phyloP scores from a whole-genome alignment of 768 basidiomycete species.

The Coprinellus aureogranulatus region DNA sequence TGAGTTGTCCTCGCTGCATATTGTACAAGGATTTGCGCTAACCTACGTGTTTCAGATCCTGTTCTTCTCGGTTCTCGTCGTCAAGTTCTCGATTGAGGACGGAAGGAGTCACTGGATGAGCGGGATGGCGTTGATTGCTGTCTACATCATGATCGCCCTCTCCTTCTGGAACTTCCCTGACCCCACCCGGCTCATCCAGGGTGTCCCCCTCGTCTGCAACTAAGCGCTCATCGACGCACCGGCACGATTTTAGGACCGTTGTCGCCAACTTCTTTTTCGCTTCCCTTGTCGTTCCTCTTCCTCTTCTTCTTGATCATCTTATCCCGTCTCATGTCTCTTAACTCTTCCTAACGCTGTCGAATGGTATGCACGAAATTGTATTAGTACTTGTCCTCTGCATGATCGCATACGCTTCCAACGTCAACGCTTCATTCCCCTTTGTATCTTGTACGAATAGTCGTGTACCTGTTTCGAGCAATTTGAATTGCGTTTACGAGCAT shows the following conservation, averaged over 20 bases:
- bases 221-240: too few species aligned
- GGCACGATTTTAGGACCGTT: too few species aligned
- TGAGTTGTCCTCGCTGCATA: constrained; percentile 16
- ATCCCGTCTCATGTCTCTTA: constrained; percentile 1
- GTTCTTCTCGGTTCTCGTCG: constrained; percentile 40
- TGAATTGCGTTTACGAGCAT: too few species aligned
- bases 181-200: constrained; percentile 31
- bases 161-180: constrained; percentile 43
- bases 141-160: constrained; percentile 35
- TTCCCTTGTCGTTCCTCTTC: neutral
- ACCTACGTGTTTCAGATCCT: constrained; percentile 21
- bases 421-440: too few species aligned
- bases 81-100: constrained; percentile 45
- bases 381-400: too few species aligned
- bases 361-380: too few species aligned
- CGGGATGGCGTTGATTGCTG: constrained; percentile 34
- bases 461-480: too few species aligned
- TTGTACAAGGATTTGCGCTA: neutral
- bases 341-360: neutral
- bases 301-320: neutral
- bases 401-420: too few species aligned
- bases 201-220: constrained; percentile 26
- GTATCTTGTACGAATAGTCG: too few species aligned
- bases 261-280: too few species aligned
- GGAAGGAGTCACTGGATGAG: constrained; percentile 51